Base-by-base conservation (phyloP, 495 filamentous ascomycete genomes). In the Apiosordaria backusii region DNA sequence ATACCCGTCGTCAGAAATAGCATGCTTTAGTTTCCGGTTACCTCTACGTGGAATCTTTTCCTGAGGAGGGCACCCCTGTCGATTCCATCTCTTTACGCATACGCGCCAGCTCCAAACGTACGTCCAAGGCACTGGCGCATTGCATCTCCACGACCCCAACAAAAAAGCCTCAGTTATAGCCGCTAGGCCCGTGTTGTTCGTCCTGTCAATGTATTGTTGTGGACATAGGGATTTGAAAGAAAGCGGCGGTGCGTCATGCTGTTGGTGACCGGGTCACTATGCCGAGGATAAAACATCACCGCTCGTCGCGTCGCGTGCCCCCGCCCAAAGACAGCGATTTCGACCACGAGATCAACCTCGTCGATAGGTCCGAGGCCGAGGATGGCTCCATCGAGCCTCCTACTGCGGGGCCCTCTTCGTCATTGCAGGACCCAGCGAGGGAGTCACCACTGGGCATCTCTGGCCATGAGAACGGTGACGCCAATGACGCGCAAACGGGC, bases 331-430 rank as follows among this genome's bases (percentile, higher is more conserved):
- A 84, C 67, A 79, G 75, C 68, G 82, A 87, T 69, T 85, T 85
- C 69, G 87, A 89, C 63, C 86, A 87, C 72, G 82, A 85, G 73
- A 90, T 90, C 67, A 74, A 64, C 53, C 81, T 90, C 19, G 76
- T 86, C 65, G 84, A 89, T 72, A 79, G 79, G 63, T 71, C 74
- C 4, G 64, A 67, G 18, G 61, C 62, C 22, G 68, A 70, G 5
- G 61, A 67, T 26, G 57, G n/a, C 16, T 61, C 64, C 26, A 45
- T 57, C 21, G 15, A 54, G 54, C 63, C 53, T 7, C 3, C 59
- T 13, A 35, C 62, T 9, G 60, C 22, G 10, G 62, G 60, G 25
- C 66, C 59, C 7, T 63, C 67, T 2, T 61, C 57, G 6, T 67
- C 63, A 15, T 65, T 60, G n/a, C 61, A 50, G 19, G 55, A 60